Percentiles rank a stretch among this genome's conserved stretches.
Evolutionary conservation across 73 alveolate genomes (phyloP).

Genomic region (Paramecium tetraurelia): DNA sequence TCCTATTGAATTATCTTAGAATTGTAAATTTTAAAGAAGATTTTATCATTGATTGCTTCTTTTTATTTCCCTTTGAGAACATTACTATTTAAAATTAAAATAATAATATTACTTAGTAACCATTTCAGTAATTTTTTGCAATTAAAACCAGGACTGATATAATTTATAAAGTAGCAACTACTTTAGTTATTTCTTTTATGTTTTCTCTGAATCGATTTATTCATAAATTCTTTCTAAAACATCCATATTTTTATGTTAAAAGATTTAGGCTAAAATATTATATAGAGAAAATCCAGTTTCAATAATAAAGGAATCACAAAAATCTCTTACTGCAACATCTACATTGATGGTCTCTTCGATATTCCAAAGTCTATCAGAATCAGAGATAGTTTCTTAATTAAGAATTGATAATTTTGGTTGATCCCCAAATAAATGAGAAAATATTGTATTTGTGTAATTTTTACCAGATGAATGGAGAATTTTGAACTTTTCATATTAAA

Average conservation of each 20-base stretch:
- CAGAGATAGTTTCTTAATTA: not conserved
- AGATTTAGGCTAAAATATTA: conserved; percentile 17
- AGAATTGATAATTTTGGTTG: not conserved
- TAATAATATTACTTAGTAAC: not conserved
- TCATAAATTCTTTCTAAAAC: conserved; percentile 35
- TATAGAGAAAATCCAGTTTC: conserved; percentile 45
- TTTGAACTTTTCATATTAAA: not conserved
- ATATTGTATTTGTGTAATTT: not conserved
- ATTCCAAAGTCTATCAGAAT: not conserved
- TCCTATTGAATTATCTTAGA: not conserved
- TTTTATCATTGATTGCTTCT: not conserved
- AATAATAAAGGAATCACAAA: conserved; percentile 30
- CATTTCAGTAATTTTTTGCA: not conserved
- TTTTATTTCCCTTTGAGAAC: not conserved
- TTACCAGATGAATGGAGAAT: conserved; percentile 18
- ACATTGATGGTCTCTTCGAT: not conserved
- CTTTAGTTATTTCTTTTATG: not conserved
- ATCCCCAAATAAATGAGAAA: conserved; percentile 1
- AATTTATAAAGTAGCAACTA: not conserved
- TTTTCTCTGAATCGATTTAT: not conserved
- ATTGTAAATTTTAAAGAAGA: not conserved
- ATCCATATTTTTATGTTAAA: not conserved
- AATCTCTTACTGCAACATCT: not conserved
- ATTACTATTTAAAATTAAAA: not conserved
- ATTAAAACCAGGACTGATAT: not conserved